Evolutionary conservation across 805 yeast species (phyloP).

Genomic region (Lachancea quebecensis): DNA sequence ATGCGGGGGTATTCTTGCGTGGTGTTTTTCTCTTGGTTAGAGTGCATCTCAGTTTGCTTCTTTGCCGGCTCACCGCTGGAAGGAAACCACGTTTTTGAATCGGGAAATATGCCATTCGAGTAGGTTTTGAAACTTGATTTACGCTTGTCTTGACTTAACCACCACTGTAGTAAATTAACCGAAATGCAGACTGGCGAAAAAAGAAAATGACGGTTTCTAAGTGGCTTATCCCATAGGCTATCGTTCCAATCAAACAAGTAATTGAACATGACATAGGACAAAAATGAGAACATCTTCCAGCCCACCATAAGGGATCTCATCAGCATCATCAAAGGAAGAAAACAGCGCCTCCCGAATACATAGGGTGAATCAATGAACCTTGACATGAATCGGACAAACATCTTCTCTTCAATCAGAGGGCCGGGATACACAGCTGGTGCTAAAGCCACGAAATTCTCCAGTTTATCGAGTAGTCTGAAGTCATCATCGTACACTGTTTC

Average conservation of each 20-base stretch:
- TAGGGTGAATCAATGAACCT: conserved; percentile 39
- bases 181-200: conserved; percentile 84
- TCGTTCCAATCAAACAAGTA: conserved; percentile 87
- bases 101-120: conserved; percentile 42
- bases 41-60: conserved; percentile 15
- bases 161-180: conserved; percentile 82
- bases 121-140: conserved; percentile 38
- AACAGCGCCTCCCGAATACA: conserved; percentile 72
- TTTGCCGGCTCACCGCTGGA: conserved; percentile 10
- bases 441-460: conserved; percentile 65
- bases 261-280: conserved; percentile 78
- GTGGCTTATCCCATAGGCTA: conserved; percentile 57
- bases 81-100: conserved; percentile 49
- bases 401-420: conserved; percentile 51
- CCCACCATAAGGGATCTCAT: conserved; percentile 46
- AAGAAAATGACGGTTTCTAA: conserved; percentile 69
- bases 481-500: conserved; percentile 21
- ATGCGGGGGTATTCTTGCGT: conserved; percentile 46
- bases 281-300: conserved; percentile 48
- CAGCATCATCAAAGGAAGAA: conserved; percentile 66
- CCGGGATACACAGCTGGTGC: conserved; percentile 96
- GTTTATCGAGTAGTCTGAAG: conserved; percentile 42
- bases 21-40: conserved; percentile 31
- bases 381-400: conserved; percentile 59
- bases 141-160: conserved; percentile 50